Conservation (phyloP, 345 rosid genomes). For the Eucalyptus microcorys region DNA sequence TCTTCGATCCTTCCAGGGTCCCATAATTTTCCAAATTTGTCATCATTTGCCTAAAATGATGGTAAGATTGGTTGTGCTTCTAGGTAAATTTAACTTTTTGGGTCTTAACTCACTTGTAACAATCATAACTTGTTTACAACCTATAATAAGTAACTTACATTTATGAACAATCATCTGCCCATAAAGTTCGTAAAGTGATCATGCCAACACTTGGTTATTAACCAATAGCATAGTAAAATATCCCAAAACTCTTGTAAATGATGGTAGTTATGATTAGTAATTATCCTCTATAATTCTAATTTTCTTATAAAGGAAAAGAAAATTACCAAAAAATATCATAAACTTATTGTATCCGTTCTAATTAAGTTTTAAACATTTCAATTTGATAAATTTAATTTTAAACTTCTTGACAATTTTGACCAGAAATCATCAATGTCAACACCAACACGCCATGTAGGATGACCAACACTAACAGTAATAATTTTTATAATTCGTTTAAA, state of each 20-base stretch:
- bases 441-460: too few relatives aligned
- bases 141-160: background rate
- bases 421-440: rapidly evolving
- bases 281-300: background rate
- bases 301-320: background rate
- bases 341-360: rapidly evolving
- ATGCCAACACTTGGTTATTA: background rate
- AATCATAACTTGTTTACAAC: background rate
- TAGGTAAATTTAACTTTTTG: background rate
- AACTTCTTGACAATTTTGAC: too few relatives aligned
- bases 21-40: background rate
- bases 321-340: too few relatives aligned
- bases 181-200: background rate
- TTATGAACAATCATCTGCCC: too few relatives aligned
- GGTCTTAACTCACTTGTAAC: background rate
- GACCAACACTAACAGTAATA: too few relatives aligned
- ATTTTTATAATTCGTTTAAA: too few relatives aligned
- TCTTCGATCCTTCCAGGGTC: background rate
- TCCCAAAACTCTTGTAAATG: background rate
- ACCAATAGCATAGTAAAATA: background rate
- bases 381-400: too few relatives aligned
- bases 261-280: background rate
- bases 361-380: too few relatives aligned
- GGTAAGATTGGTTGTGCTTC: background rate
- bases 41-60: background rate